phyloP scores from a whole-genome alignment of 1,284 basidiomycete genomes.

The Kalmanozyma brasiliensis region DNA sequence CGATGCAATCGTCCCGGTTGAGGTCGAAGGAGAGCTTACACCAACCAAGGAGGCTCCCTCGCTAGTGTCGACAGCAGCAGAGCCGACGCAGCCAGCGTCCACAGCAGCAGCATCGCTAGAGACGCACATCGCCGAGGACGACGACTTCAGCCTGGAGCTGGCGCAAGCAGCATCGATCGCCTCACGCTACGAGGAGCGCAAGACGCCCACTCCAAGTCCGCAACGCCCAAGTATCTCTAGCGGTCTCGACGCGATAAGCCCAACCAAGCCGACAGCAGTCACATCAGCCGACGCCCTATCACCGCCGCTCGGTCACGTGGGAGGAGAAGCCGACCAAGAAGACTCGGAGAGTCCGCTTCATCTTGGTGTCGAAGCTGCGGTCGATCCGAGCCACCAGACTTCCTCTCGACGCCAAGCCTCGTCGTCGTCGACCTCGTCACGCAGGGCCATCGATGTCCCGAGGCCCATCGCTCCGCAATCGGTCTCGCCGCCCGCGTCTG shows the following conservation, averaged over 20 bases:
- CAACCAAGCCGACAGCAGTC: neutral
- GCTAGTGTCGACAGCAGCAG: constrained; percentile 15
- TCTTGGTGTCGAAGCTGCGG: constrained; percentile 6
- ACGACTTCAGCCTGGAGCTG: constrained; percentile 14
- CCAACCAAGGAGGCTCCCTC: constrained; percentile 12
- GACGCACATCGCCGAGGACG: no score
- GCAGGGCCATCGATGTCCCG: constrained; percentile 39
- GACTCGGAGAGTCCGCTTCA: neutral
- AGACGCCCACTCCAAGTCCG: constrained; percentile 1
- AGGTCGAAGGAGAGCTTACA: constrained; percentile 8
- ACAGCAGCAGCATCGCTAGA: no score
- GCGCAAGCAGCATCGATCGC: constrained; percentile 34
- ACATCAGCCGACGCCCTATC: constrained; percentile 5
- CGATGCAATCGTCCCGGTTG: neutral
- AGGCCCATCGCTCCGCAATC: constrained; percentile 28
- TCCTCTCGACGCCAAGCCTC: constrained; percentile 12
- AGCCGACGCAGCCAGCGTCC: neutral
- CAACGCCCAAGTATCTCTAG: constrained; percentile 1
- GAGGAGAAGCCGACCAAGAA: neutral
- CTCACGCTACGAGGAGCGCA: constrained; percentile 22
- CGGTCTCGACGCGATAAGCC: neutral
- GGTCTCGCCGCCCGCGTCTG: neutral
- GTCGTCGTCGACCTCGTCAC: constrained; percentile 18
- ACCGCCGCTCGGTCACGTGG: constrained; percentile 1
- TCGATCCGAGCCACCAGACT: neutral